Base-by-base conservation (phyloP, 139 green algal genomes). In the Edaphochlamys debaryana region DNA sequence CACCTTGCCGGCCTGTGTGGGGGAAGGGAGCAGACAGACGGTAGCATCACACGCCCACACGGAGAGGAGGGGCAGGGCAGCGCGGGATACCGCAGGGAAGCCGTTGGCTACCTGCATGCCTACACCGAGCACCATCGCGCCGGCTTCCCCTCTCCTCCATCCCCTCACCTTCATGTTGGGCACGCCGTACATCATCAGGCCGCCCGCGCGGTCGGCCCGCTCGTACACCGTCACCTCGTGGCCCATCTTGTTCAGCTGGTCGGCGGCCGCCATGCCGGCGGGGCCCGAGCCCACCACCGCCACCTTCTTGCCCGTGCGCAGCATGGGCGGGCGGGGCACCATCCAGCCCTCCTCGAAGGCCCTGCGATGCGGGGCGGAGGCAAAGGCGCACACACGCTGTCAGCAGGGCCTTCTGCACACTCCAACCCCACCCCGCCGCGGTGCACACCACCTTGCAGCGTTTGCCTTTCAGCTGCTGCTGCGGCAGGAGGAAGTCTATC, bases 151-250 rank as follows among this genome's bases (percentile, higher is more conserved):
- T n/a, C n/a, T n/a, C n/a, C n/a, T n/a, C n/a, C n/a, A n/a, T n/a
- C n/a, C n/a, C n/a, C n/a, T n/a, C n/a, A n/a, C n/a, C 92, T 99
- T 99, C 96, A 99, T 99, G 93, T 99, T 99, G 84, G 96, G 96
- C 73, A 99, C 97, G 67, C 92, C 94, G 79, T 98, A 98, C 96
- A 99, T 99, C 97, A 99, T 99, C 54, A 99, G 92, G 29, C 96
- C 96, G 40, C 96, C 96, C 2, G 96, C 89, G 79, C 96, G 93
- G 88, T 99, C 96, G 5, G 94, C 80, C 37, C 96, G 93, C 93
- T 99, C 96, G 73, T 97, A 99, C 73, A 99, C 95, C 0, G 95
- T 98, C 36, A 97, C 90, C 67, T 87, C 89, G 83, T 98, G 94
- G 22, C 95, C 95, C 85, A 93, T 93, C 90, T 98, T 98, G 92